Percentiles rank a stretch among this genome's conserved stretches.
Evolutionary conservation across 768 basidiomycete species (phyloP).

Genomic region (Strobilomyces dryophilus): DNA sequence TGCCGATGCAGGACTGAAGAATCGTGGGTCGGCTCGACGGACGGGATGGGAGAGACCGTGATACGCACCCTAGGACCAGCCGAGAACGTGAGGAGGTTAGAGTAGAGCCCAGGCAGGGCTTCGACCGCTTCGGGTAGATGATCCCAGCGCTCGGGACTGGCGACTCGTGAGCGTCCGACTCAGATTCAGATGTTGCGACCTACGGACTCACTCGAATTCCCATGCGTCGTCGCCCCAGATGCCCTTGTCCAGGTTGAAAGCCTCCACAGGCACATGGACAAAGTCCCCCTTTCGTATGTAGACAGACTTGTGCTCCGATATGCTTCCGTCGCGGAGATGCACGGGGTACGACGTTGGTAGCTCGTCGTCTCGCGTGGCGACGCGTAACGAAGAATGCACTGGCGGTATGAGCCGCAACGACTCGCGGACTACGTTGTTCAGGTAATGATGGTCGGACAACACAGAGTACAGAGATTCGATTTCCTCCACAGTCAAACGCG

Average conservation of each 20-base stretch:
- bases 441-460: constrained; percentile 59
- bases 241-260: constrained; percentile 70
- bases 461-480: constrained; percentile 53
- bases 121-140: constrained; percentile 63
- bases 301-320: constrained; percentile 40
- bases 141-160: constrained; percentile 80
- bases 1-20: constrained; percentile 72
- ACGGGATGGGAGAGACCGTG: not conserved
- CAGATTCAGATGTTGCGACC: not conserved
- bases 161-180: constrained; percentile 1
- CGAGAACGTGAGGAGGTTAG: constrained; percentile 72
- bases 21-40: not conserved
- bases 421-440: constrained; percentile 76
- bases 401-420: constrained; percentile 76
- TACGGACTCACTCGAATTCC: constrained; percentile 63
- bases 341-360: constrained; percentile 69
- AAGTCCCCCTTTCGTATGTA: constrained; percentile 63
- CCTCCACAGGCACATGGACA: constrained; percentile 76
- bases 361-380: constrained; percentile 73
- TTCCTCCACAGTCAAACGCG: constrained; percentile 57
- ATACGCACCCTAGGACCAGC: constrained; percentile 71
- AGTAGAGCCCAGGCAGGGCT: constrained; percentile 68
- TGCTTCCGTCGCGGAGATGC: constrained; percentile 43
- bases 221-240: constrained; percentile 82
- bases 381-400: constrained; percentile 75